phyloP scores from a whole-genome alignment of 2,329 filamentous ascomycete genomes.

The Trichoderma sp. region DNA sequence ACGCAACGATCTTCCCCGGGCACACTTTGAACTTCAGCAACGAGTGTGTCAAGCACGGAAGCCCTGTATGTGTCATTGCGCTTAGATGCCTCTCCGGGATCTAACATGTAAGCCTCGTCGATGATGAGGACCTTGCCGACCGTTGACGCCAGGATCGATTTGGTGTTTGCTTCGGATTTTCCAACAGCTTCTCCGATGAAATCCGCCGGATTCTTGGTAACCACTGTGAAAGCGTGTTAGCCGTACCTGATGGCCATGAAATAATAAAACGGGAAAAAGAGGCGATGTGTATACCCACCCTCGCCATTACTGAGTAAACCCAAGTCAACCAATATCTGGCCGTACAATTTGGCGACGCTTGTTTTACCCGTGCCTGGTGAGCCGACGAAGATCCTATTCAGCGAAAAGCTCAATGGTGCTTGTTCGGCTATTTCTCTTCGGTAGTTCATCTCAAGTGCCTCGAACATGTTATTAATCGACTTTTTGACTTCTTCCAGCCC shows the following conservation, averaged over 20 bases:
- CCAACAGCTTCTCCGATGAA: constrained; percentile 66
- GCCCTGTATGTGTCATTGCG: background rate
- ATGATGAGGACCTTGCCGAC: constrained; percentile 67
- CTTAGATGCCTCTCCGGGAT: background rate
- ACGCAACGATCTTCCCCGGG: constrained; percentile 7
- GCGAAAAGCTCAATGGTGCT: constrained; percentile 46
- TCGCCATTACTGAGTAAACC: constrained; percentile 55
- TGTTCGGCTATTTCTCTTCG: background rate
- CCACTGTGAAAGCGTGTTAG: constrained; percentile 33
- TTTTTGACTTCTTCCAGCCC: background rate
- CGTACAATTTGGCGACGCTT: constrained; percentile 68
- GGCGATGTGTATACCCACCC: background rate
- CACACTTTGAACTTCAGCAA: background rate
- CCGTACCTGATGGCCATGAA: background rate
- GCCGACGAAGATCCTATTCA: constrained; percentile 67
- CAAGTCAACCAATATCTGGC: constrained; percentile 71
- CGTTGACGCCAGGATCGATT: constrained; percentile 53
- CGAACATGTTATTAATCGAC: background rate
- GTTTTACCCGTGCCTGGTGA: constrained; percentile 70
- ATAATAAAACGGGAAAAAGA: background rate
- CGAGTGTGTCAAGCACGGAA: background rate
- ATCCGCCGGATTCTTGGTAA: constrained; percentile 60
- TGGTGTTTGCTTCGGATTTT: constrained; percentile 65
- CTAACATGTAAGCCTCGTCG: constrained; percentile 60
- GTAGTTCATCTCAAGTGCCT: background rate